phyloP scores from a whole-genome alignment of 1,284 basidiomycete genomes.

The Pseudozyma hubeiensis region DNA sequence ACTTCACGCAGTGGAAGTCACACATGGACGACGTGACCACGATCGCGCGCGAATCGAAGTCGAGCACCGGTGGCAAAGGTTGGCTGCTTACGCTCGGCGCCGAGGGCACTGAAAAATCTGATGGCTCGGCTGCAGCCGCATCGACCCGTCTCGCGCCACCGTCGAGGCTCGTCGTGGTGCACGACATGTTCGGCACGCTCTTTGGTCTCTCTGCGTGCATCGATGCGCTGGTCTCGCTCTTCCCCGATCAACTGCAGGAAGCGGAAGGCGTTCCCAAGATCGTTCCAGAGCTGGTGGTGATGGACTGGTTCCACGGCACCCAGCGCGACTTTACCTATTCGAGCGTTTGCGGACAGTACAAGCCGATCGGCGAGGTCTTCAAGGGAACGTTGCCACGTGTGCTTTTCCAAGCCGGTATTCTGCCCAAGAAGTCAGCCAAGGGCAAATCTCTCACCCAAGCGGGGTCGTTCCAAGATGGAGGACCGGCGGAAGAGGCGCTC shows the following conservation, averaged over 20 bases:
- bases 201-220: slow-evolving; percentile 52
- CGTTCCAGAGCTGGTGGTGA: slow-evolving; percentile 54
- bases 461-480: slow-evolving; percentile 32
- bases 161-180: slow-evolving; percentile 50
- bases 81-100: slow-evolving; percentile 55
- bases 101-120: slow-evolving; percentile 39
- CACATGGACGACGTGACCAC: slow-evolving; percentile 53
- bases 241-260: slow-evolving; percentile 41
- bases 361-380: slow-evolving; percentile 55
- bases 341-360: slow-evolving; percentile 52
- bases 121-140: slow-evolving; percentile 4
- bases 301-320: slow-evolving; percentile 64
- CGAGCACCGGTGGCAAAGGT: slow-evolving; percentile 32
- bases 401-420: slow-evolving; percentile 54
- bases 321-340: slow-evolving; percentile 60
- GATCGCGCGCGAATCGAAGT: slow-evolving; percentile 36
- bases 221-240: slow-evolving; percentile 42
- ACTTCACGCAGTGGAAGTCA: slow-evolving; percentile 56
- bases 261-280: slow-evolving; percentile 35
- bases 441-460: slow-evolving; percentile 25
- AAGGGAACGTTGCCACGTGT: slow-evolving; percentile 53
- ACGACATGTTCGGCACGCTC: slow-evolving; percentile 64
- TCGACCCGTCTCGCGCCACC: slow-evolving; percentile 14
- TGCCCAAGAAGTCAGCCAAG: slow-evolving; percentile 22
- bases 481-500: slow-evolving; percentile 35